Conservation (phyloP, 352 stramenopile genomes). For the Pythium apleroticum region DNA sequence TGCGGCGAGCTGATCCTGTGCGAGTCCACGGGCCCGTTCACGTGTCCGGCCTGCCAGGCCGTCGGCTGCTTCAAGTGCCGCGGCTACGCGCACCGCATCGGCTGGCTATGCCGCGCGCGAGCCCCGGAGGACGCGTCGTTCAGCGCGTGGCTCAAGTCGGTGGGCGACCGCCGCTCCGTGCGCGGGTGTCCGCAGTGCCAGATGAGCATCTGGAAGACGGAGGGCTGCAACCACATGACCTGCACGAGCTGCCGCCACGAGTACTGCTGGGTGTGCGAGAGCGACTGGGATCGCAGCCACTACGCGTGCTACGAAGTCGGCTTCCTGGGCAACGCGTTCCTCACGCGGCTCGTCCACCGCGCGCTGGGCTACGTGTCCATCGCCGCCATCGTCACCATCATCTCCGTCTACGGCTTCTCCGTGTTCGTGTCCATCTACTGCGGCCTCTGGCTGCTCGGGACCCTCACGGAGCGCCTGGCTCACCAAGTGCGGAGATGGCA, state of each 20-base stretch:
- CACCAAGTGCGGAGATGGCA: not conserved
- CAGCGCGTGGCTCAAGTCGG: slow-evolving; percentile 53
- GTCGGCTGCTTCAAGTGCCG: slow-evolving; percentile 67
- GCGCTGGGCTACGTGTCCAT: slow-evolving; percentile 48
- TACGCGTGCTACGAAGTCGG: slow-evolving; percentile 73
- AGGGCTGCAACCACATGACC: slow-evolving; percentile 77
- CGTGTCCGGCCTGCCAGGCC: slow-evolving; percentile 52
- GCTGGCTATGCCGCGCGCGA: slow-evolving; percentile 39
- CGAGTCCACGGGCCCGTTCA: slow-evolving; percentile 47
- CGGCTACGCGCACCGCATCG: slow-evolving; percentile 53
- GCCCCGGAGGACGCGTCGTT: slow-evolving; percentile 52
- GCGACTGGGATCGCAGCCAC: slow-evolving; percentile 53
- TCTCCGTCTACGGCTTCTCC: slow-evolving; percentile 58
- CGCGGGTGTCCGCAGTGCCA: slow-evolving; percentile 57
- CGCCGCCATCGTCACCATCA: slow-evolving; percentile 48
- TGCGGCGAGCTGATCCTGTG: slow-evolving; percentile 74
- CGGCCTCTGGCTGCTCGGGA: slow-evolving; percentile 30
- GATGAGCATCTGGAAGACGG: slow-evolving; percentile 79
- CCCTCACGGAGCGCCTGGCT: not conserved
- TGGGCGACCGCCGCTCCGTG: slow-evolving; percentile 50
- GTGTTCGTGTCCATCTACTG: slow-evolving; percentile 39
- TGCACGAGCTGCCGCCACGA: slow-evolving; percentile 61
- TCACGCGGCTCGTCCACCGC: slow-evolving; percentile 40
- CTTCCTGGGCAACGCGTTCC: slow-evolving; percentile 36
- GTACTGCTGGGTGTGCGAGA: slow-evolving; percentile 74